Evolutionary conservation across 2,329 filamentous ascomycete species (phyloP).

Genomic region (Ascochyta clinopodiicola): DNA sequence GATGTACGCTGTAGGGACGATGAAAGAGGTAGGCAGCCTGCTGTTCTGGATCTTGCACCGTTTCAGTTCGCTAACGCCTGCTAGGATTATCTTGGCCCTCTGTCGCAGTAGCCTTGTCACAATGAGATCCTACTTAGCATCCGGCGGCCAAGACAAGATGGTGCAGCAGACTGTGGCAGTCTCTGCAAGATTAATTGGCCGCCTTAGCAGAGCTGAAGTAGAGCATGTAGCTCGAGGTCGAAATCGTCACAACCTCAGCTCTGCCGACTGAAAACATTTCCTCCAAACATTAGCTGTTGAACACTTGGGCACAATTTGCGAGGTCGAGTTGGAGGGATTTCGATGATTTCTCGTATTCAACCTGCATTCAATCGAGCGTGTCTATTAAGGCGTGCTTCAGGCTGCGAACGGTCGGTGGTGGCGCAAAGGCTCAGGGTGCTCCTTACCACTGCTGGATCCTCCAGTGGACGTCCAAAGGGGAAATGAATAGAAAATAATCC

Average conservation of each 20-base stretch:
- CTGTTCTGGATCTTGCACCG: conserved; percentile 1
- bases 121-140: not conserved
- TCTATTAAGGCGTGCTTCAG: conserved; percentile 8
- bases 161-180: not conserved
- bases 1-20: conserved; percentile 97
- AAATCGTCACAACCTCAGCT: not conserved
- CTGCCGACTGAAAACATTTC: too few species aligned
- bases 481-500: conserved; percentile 35
- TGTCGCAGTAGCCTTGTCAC: conserved; percentile 34
- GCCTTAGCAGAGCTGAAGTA: not conserved
- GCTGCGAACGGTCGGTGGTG: not conserved
- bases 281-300: not conserved
- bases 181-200: not conserved
- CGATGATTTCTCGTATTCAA: not conserved
- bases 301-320: not conserved
- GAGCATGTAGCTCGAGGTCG: not conserved
- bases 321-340: not conserved
- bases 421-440: conserved; percentile 4
- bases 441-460: conserved; percentile 16
- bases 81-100: conserved; percentile 51
- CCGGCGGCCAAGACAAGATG: not conserved
- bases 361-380: not conserved
- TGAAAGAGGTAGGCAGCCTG: conserved; percentile 70
- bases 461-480: conserved; percentile 21
- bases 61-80: conserved; percentile 21